Evolutionary conservation across 2,329 filamentous ascomycete genomes (phyloP).

Genomic region (Madurella mycetomatis): DNA sequence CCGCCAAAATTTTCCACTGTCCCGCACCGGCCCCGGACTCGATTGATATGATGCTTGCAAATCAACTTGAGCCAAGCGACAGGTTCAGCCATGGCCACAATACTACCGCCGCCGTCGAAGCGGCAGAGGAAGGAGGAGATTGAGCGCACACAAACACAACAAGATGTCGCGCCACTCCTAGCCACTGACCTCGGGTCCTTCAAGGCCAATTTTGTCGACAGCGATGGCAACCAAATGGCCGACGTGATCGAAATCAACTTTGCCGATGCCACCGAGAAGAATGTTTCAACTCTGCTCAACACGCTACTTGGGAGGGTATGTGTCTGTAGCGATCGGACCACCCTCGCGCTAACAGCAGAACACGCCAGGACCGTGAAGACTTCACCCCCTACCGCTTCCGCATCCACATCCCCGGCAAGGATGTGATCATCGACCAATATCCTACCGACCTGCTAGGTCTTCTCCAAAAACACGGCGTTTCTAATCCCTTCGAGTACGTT

Average conservation of each 20-base stretch:
- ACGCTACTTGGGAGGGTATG: slow-evolving; percentile 70
- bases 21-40: slow-evolving; percentile 4
- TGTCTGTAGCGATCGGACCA: background rate
- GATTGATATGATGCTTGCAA: background rate
- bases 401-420: slow-evolving; percentile 52
- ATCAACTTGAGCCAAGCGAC: background rate
- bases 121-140: slow-evolving; percentile 73
- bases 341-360: background rate
- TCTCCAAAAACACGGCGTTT: slow-evolving; percentile 52
- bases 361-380: slow-evolving; percentile 49
- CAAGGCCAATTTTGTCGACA: slow-evolving; percentile 83
- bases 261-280: slow-evolving; percentile 80
- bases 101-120: slow-evolving; percentile 50
- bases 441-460: slow-evolving; percentile 52
- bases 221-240: slow-evolving; percentile 67
- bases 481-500: slow-evolving; percentile 53
- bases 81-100: slow-evolving; percentile 30
- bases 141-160: slow-evolving; percentile 67
- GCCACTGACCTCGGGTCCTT: slow-evolving; percentile 69
- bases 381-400: slow-evolving; percentile 59
- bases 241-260: slow-evolving; percentile 71
- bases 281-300: slow-evolving; percentile 82
- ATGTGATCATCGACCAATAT: slow-evolving; percentile 52
- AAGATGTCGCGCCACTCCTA: slow-evolving; percentile 66
- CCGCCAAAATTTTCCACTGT: slow-evolving; percentile 27